Conservation (phyloP, 805 yeast genomes). For the Saccharomycopsis babjevae region DNA sequence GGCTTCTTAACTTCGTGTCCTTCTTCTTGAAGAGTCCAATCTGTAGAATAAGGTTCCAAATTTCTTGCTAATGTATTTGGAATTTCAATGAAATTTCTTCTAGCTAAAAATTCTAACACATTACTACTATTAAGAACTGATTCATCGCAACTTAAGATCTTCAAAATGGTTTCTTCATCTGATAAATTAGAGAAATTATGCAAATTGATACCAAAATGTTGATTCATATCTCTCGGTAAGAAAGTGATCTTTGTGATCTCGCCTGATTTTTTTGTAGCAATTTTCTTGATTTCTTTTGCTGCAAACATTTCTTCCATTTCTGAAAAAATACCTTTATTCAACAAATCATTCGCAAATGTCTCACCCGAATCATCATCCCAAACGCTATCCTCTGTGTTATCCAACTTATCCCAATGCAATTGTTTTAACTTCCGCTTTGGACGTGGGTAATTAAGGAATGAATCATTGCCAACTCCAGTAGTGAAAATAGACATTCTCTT, state of each 20-base stretch:
- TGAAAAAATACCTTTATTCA: constrained; percentile 67
- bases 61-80: constrained; percentile 61
- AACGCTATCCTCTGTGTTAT: constrained; percentile 72
- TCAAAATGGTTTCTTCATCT: constrained; percentile 58
- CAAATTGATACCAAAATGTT: constrained; percentile 88
- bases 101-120: constrained; percentile 75
- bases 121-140: constrained; percentile 61
- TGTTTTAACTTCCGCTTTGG: constrained; percentile 80
- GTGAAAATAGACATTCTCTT: constrained; percentile 19
- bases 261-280: constrained; percentile 35
- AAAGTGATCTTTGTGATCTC: constrained; percentile 52
- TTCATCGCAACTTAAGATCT: constrained; percentile 64
- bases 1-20: constrained; percentile 36
- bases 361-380: constrained; percentile 66
- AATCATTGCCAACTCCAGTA: constrained; percentile 21
- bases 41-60: constrained; percentile 71
- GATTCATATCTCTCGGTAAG: constrained; percentile 77
- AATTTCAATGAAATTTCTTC: constrained; percentile 65
- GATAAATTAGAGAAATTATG: constrained; percentile 59
- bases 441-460: constrained; percentile 46
- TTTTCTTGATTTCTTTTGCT: constrained; percentile 58
- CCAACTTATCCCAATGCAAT: constrained; percentile 94
- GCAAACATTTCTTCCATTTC: constrained; percentile 84
- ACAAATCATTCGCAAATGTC: constrained; percentile 47
- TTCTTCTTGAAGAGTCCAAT: constrained; percentile 43